phyloP scores from a whole-genome alignment of 768 basidiomycete species.

The Auricularia sp. region DNA sequence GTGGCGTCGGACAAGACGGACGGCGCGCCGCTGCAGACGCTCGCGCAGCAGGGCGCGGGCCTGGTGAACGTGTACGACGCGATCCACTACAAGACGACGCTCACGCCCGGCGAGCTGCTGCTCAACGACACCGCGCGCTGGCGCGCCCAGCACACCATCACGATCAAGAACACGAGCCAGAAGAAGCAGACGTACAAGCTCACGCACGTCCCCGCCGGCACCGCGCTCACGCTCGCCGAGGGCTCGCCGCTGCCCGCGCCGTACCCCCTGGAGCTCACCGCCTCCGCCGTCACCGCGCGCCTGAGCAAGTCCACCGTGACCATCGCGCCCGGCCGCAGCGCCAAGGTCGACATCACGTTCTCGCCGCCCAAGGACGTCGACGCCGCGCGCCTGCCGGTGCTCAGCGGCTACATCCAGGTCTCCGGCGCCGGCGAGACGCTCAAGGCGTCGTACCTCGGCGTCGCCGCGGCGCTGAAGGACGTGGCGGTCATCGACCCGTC shows the following conservation, averaged over 20 bases:
- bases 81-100: constrained; percentile 19
- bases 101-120: constrained; percentile 24
- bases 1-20: constrained; percentile 7
- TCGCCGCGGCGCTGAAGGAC: constrained; percentile 21
- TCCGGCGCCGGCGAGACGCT: constrained; percentile 4
- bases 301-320: constrained; percentile 9
- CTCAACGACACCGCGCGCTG: constrained; percentile 32
- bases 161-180: constrained; percentile 5
- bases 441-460: constrained; percentile 22
- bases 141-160: constrained; percentile 5
- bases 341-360: constrained; percentile 18
- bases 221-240: constrained; percentile 16
- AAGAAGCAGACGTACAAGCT: constrained; percentile 15
- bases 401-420: constrained; percentile 24
- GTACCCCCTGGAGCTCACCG: constrained; percentile 7
- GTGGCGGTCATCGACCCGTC: constrained; percentile 22
- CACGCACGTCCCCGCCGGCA: constrained; percentile 20
- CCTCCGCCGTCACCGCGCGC: constrained; percentile 9
- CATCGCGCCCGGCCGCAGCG: constrained; percentile 17
- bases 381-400: constrained; percentile 20
- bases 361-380: constrained; percentile 16
- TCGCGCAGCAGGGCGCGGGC: constrained; percentile 15
- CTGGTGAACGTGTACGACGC: constrained; percentile 27
- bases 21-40: constrained; percentile 7
- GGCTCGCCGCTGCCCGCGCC: constrained; percentile 6